phyloP scores from a whole-genome alignment of 164 flowering plant species.

The Umbilicus rupestris region DNA sequence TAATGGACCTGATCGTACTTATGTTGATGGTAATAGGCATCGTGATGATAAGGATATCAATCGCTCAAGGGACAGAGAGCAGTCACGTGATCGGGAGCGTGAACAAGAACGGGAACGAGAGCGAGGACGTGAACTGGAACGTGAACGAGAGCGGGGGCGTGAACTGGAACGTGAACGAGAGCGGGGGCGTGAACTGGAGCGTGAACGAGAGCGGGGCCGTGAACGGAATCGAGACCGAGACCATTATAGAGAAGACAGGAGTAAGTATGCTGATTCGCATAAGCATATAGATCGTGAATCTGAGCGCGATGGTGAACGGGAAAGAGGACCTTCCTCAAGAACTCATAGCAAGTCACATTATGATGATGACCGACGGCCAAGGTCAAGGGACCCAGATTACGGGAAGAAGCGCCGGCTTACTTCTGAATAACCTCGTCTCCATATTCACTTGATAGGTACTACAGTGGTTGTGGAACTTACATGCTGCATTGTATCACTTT shows the following conservation, averaged over 20 bases:
- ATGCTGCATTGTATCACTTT: neutral
- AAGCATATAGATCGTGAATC: neutral
- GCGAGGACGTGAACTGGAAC: neutral
- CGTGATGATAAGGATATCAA: constrained; percentile 58
- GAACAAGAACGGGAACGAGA: constrained; percentile 23
- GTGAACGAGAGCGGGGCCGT: constrained; percentile 36
- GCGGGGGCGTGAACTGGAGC: constrained; percentile 16
- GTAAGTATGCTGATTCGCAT: constrained; percentile 41
- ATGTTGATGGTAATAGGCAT: constrained; percentile 46
- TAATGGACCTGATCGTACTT: constrained; percentile 38
- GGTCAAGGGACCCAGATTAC: constrained; percentile 75
- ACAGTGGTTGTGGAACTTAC: constrained; percentile 11
- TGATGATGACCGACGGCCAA: constrained; percentile 62
- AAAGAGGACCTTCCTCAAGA: constrained; percentile 62
- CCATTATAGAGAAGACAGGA: constrained; percentile 46
- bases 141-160: neutral
- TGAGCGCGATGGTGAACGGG: constrained; percentile 68
- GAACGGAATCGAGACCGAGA: constrained; percentile 55
- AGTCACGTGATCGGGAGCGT: constrained; percentile 30
- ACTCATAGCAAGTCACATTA: constrained; percentile 62
- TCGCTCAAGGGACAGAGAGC: constrained; percentile 44
- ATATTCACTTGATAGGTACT: neutral
- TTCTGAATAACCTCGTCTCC: constrained; percentile 25
- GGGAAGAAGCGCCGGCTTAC: constrained; percentile 60
- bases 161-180: constrained; percentile 36